phyloP scores from a whole-genome alignment of 148 eudicot species.

The Chenopodium album region DNA sequence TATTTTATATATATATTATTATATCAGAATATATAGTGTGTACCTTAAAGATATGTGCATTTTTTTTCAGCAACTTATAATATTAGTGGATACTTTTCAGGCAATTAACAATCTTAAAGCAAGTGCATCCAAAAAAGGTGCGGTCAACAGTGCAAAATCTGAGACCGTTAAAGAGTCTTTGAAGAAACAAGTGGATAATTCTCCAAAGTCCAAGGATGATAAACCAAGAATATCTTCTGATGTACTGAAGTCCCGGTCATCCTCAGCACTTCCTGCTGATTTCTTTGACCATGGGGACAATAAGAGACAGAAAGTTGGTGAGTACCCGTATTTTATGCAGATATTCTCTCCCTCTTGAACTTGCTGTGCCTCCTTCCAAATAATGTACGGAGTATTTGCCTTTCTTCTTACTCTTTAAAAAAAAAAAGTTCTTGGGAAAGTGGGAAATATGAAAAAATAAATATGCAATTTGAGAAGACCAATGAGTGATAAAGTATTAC shows the following conservation, averaged over 20 bases:
- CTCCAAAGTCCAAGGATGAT: slow-evolving; percentile 28
- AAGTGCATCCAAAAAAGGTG: slow-evolving; percentile 53
- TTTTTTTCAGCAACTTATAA: slow-evolving; percentile 14
- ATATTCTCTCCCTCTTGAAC: neutral
- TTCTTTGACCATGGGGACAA: slow-evolving; percentile 68
- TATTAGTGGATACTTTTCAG: slow-evolving; percentile 34
- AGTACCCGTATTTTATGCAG: slow-evolving; percentile 10
- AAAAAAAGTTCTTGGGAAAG: neutral
- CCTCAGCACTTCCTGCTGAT: slow-evolving; percentile 64
- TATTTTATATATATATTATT: neutral
- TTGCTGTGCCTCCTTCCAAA: neutral
- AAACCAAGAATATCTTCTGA: slow-evolving; percentile 36
- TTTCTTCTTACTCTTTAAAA: neutral
- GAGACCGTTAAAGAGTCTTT: slow-evolving; percentile 40
- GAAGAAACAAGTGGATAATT: slow-evolving; percentile 34
- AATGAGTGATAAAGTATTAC: neutral
- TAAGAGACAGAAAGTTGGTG: slow-evolving; percentile 70
- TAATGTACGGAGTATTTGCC: neutral
- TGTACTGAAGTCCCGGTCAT: slow-evolving; percentile 39
- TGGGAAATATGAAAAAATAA: neutral
- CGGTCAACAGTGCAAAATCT: slow-evolving; percentile 44
- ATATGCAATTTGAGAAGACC: neutral
- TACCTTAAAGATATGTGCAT: neutral
- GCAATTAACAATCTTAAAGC: slow-evolving; percentile 73
- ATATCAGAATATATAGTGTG: neutral